These are phyloP conservation scores for Sporothrix brunneoviolacea DNA, from an alignment of 2,329 filamentous ascomycete species.

Conservation along the genomic window DNA sequence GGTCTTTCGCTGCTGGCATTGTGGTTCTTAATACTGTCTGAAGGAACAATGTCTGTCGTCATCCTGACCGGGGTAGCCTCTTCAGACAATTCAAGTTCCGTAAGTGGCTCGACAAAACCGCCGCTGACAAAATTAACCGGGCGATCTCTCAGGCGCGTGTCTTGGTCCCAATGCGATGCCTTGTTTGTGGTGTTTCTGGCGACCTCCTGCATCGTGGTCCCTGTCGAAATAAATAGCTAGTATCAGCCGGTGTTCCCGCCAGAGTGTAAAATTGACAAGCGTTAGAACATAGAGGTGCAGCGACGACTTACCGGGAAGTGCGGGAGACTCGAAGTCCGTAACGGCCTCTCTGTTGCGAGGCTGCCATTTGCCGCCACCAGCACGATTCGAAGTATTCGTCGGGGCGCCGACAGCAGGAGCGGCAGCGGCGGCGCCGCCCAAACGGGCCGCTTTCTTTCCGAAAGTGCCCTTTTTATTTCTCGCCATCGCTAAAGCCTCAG, in stretches of 20 bases:
- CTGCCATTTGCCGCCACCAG: background rate
- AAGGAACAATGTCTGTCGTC: background rate
- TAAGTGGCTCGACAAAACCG: conserved; percentile 45
- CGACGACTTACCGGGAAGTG: background rate
- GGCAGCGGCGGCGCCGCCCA: background rate
- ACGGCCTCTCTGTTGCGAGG: background rate
- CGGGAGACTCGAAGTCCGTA: background rate
- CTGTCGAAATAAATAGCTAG: conserved; percentile 18
- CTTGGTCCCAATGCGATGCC: conserved; percentile 32
- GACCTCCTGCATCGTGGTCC: conserved; percentile 40
- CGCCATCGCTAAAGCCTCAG: conserved; percentile 19
- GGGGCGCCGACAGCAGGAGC: background rate
- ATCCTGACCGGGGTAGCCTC: no score
- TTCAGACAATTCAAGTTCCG: conserved; percentile 17
- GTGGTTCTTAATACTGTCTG: background rate
- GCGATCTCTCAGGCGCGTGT: conserved; percentile 38
- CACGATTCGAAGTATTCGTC: background rate
- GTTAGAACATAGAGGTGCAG: no score
- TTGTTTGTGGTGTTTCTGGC: conserved; percentile 45
- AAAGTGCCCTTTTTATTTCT: conserved; percentile 19
- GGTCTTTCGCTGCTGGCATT: background rate
- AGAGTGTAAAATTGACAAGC: background rate
- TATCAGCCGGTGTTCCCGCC: background rate
- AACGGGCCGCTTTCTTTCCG: conserved; percentile 11
- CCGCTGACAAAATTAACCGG: conserved; percentile 49